Base-by-base conservation (phyloP, 2,329 filamentous ascomycete species). In the Byssoonygena ceratinophila region DNA sequence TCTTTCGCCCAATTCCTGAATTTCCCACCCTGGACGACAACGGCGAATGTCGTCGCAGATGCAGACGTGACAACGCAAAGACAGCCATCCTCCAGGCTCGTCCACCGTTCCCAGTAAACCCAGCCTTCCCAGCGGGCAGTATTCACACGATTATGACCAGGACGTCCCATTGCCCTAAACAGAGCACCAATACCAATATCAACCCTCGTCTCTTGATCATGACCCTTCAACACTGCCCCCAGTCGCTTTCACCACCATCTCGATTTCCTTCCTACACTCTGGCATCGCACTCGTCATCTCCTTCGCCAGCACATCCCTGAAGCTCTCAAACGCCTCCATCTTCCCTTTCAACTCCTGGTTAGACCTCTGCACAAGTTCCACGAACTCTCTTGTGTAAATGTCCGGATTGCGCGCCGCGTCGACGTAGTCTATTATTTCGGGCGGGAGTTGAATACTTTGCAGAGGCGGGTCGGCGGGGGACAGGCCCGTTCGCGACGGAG, bases 361-460 rank as follows among this genome's bases (percentile, higher is more conserved):
- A 46, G 76, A 75, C 55, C 75, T 72, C 68, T 82, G 80, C 7
- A 81, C 78, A 25, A 78, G 69, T 65, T 84, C 80, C 41, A 83
- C 78, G 57, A 83, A 82, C 59, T 83, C 79, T 43, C 80, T 74
- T 7, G 79, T 83, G 65, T 82, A 83, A 58, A 83, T 82, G 59
- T 83, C 80, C 6, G 80, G 81, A 60, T 84, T 84, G 20, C 80
- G 76, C 16, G 78, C 75, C 18, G 74, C 71, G 59, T 83, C 79
- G 31, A 84, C 78, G 62, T 83, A 84, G 52, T 74, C 72, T 57
- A 81, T 76, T 29, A 83, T 77, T 58, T 83, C 80, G 3, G 78
- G 74, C 0, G 81, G 80, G 1, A 83, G 73, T 45, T 75, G 69
- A 54, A 80, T 73, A 50, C 71, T 69, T 18, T 76, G 68, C 16